Conservation (phyloP, 441 rosid genomes). For the Gossypium davidsonii region DNA sequence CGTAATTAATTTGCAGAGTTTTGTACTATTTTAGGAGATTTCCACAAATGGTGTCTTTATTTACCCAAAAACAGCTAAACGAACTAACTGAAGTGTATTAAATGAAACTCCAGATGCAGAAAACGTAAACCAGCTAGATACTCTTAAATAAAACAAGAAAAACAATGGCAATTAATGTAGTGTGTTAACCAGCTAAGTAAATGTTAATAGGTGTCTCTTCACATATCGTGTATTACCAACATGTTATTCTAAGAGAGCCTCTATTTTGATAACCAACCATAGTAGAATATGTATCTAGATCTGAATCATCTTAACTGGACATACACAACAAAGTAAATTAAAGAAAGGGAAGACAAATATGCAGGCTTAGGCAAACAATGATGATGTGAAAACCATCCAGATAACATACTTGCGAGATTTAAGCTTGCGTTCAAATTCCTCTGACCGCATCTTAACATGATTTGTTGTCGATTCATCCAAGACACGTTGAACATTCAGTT, state of each 20-base stretch:
- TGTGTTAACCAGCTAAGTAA: background rate
- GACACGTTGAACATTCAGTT: slow-evolving; percentile 80
- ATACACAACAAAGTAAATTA: background rate
- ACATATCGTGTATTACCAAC: background rate
- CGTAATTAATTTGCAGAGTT: background rate
- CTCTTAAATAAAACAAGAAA: background rate
- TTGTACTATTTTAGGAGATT: background rate
- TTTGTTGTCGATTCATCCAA: slow-evolving; percentile 88
- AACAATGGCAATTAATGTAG: background rate
- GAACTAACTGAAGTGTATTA: background rate
- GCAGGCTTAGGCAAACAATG: slow-evolving; percentile 2
- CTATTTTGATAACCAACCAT: background rate
- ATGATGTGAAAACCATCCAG: background rate
- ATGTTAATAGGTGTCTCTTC: background rate
- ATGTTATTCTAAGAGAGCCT: background rate
- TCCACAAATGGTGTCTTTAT: background rate
- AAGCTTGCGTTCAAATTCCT: slow-evolving; percentile 85
- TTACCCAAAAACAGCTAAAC: background rate
- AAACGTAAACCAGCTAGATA: background rate
- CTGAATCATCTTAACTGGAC: slow-evolving; percentile 1
- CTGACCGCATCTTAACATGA: slow-evolving; percentile 92
- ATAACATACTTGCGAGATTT: slow-evolving; percentile 78
- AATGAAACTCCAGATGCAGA: background rate
- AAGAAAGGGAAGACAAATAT: background rate
- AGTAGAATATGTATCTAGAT: background rate